These are phyloP conservation scores for Chaetomiaceae sp. DNA, from an alignment of 2,329 filamentous ascomycete species.

Conservation along the genomic window DNA sequence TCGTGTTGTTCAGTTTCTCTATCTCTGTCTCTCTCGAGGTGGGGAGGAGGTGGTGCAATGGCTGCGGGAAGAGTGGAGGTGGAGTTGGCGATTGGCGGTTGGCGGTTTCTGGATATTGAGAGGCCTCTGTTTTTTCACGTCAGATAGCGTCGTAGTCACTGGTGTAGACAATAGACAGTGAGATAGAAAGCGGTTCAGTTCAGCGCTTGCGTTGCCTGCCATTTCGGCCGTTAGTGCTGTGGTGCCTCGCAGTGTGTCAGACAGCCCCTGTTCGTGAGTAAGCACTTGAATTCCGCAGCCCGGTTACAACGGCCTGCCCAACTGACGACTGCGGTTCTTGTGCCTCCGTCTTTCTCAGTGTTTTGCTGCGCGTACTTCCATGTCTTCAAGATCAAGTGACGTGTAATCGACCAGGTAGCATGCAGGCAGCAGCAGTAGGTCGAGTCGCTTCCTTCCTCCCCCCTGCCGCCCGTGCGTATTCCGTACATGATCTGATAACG, in stretches of 20 bases:
- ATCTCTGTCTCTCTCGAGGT: too few relatives aligned
- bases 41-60: neutral
- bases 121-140: neutral
- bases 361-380: neutral
- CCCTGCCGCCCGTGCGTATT: neutral
- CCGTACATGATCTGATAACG: neutral
- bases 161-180: too few relatives aligned
- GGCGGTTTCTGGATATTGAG: neutral
- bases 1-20: too few relatives aligned
- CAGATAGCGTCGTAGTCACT: too few relatives aligned
- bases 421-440: neutral
- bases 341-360: neutral
- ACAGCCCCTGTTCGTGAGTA: slow-evolving; percentile 8
- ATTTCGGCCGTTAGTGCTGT: neutral
- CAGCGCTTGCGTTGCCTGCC: neutral
- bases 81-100: too few relatives aligned
- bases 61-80: neutral
- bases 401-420: too few relatives aligned
- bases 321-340: neutral
- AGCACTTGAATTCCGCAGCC: neutral
- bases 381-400: neutral
- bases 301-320: neutral
- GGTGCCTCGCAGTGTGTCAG: neutral
- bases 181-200: neutral
- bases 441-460: neutral